These are phyloP conservation scores for Miscanthus lutarioriparius DNA, from an alignment of 176 grass and related monocot genomes.

Conservation along the genomic window DNA sequence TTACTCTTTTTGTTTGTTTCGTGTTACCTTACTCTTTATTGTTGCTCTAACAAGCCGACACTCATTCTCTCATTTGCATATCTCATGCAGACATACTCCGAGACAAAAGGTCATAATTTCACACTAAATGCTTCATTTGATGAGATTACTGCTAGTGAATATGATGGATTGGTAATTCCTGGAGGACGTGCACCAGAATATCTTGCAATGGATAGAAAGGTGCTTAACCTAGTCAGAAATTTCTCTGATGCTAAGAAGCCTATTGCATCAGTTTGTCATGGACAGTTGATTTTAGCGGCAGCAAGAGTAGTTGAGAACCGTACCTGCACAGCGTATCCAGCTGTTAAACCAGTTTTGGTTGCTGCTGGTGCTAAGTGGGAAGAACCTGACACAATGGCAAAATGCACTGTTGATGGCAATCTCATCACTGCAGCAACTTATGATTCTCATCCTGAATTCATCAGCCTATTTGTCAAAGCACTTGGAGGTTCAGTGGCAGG, in stretches of 20 bases:
- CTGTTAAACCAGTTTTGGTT: conserved; percentile 73
- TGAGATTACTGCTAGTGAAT: conserved; percentile 44
- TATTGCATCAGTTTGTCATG: conserved; percentile 87
- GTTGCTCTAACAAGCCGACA: neutral
- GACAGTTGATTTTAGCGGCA: conserved; percentile 85
- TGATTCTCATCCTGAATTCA: conserved; percentile 71
- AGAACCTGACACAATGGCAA: conserved; percentile 69
- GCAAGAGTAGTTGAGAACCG: conserved; percentile 59
- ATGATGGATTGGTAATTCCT: conserved; percentile 86
- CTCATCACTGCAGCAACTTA: conserved; percentile 74
- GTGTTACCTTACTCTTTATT: neutral
- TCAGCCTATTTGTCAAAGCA: conserved; percentile 80
- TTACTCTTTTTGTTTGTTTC: neutral
- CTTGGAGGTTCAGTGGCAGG: conserved; percentile 81
- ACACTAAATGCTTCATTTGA: conserved; percentile 74
- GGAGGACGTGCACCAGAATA: conserved; percentile 91
- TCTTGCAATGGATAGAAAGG: conserved; percentile 71
- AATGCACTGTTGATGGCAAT: conserved; percentile 63
- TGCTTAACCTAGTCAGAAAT: conserved; percentile 55
- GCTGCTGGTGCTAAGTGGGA: conserved; percentile 82
- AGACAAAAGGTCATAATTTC: conserved; percentile 90
- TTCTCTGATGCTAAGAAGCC: conserved; percentile 65
- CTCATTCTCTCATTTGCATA: conserved; percentile 23
- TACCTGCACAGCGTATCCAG: conserved; percentile 66
- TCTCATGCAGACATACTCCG: conserved; percentile 71